Base-by-base conservation (phyloP, 2,329 filamentous ascomycete species). In the Magnaporthiopsis poae region DNA sequence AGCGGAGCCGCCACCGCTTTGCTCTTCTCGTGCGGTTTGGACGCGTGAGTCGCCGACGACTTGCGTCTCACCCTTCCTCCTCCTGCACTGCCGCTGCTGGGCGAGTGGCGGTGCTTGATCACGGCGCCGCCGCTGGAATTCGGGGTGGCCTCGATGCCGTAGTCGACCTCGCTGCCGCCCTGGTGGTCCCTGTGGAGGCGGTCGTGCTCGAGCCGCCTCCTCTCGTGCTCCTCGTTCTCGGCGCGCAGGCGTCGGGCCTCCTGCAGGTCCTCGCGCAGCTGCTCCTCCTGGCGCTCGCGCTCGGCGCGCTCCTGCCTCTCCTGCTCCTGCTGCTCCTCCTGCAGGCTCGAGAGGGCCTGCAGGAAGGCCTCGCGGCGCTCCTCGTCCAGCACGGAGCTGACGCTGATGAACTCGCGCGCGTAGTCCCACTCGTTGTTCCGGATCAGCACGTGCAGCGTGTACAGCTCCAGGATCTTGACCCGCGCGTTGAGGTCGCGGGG, bases 351-450 rank as follows among this genome's bases (percentile, higher is more conserved):
- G 21, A 98, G 81, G 5, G 93, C 94, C 71, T 94, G 89, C 21
- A 96, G 79, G 75, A 98, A 97, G 0, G 91, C 88, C 72, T 98
- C 92, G 69, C 91, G 88, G 61, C 91, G 86, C 79, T 98, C 95
- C 65, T 97, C 94, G 75, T 98, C 94, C 1, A 99, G 83, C 33
- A 96, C 87, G 62, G 94, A 88, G 75, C 88, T 95, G 73, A 92
- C 86, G 72, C 84, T 87, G 73, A 98, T 96, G 76, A 98, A 98
- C 71, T 96, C 91, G 68, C 87, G 86, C 4, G 95, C 92, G 72
- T 97, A 97, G 67, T 96, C 91, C 95, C 95, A 99, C 78, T 98
- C 92, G 66, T 91, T 88, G 72, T 97, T 98, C 65, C 92, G 86
- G 5, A 94, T 88, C n/a, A 99, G 86, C 9, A 98, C 91, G 74